These are phyloP conservation scores for Sporothrix phasma DNA, from an alignment of 2,329 filamentous ascomycete species.

Conservation along the genomic window DNA sequence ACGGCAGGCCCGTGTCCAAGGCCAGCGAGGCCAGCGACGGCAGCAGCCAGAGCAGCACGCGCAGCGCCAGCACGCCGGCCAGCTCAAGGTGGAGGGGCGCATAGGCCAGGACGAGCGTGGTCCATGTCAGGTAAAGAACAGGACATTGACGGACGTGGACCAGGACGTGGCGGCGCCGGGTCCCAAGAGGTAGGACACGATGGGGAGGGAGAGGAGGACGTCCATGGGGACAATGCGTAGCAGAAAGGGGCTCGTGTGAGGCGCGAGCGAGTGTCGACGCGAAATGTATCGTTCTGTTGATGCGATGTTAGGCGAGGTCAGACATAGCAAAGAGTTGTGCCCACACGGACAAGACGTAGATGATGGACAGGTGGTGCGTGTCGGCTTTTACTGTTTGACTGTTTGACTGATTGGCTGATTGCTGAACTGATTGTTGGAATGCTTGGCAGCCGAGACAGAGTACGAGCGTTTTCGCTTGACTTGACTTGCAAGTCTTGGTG, in stretches of 20 bases:
- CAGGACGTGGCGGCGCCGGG: slow-evolving; percentile 55
- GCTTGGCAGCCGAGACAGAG: too few relatives aligned
- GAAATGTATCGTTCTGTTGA: too few relatives aligned
- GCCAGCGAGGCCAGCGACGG: slow-evolving; percentile 63
- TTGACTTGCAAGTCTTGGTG: neutral
- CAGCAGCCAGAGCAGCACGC: slow-evolving; percentile 59
- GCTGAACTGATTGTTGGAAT: too few relatives aligned
- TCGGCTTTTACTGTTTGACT: neutral
- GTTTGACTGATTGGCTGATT: too few relatives aligned
- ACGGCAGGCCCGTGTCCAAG: slow-evolving; percentile 63
- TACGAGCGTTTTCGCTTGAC: neutral
- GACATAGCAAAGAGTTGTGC: too few relatives aligned
- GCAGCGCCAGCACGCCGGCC: slow-evolving; percentile 56
- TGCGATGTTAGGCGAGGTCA: neutral
- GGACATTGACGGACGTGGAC: slow-evolving; percentile 68
- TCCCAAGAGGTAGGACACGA: slow-evolving; percentile 57
- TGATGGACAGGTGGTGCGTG: too few relatives aligned
- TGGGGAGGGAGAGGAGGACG: slow-evolving; percentile 60
- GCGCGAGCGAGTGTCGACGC: neutral
- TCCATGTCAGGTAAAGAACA: slow-evolving; percentile 93
- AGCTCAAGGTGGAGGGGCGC: slow-evolving; percentile 66
- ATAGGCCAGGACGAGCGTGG: slow-evolving; percentile 69
- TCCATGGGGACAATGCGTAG: slow-evolving; percentile 35
- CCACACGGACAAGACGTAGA: too few relatives aligned
- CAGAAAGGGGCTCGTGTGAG: neutral